Evolutionary conservation across 225 moss, liverwort and hornwort species (phyloP).

Genomic region (Pleurozium schreberi): DNA sequence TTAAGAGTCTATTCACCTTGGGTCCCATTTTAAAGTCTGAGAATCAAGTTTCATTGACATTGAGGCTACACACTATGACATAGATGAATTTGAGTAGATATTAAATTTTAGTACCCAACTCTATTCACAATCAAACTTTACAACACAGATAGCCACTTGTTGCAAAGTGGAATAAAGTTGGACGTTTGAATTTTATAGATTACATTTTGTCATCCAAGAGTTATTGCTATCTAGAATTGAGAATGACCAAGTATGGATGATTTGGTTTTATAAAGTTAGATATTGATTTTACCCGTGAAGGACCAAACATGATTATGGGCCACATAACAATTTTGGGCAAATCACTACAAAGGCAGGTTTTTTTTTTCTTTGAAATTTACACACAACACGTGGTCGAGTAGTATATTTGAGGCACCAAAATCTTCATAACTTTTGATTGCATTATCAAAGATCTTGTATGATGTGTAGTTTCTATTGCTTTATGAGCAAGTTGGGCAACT

Average conservation of each 20-base stretch:
- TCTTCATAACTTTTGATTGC: too few relatives aligned
- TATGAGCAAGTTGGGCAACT: too few relatives aligned
- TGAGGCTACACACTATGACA: too few relatives aligned
- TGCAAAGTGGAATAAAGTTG: not conserved
- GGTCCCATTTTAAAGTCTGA: accelerated
- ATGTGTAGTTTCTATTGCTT: too few relatives aligned
- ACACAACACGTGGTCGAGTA: too few relatives aligned
- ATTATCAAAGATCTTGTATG: too few relatives aligned
- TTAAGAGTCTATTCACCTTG: not conserved
- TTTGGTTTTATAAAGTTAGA: not conserved
- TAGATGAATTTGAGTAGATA: not conserved
- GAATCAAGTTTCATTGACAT: accelerated
- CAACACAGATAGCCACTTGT: not conserved
- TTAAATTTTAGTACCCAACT: not conserved
- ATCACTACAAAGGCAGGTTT: too few relatives aligned
- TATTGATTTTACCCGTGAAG: not conserved
- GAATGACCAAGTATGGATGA: not conserved
- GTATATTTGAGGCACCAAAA: too few relatives aligned
- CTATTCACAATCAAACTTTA: not conserved
- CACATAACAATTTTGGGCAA: too few relatives aligned
- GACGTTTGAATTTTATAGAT: not conserved
- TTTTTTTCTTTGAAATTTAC: too few relatives aligned
- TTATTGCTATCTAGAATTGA: not conserved
- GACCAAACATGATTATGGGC: too few relatives aligned
- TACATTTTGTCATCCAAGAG: not conserved